Base-by-base conservation (phyloP, 495 filamentous ascomycete species). In the Amphirosellinia nigrospora region DNA sequence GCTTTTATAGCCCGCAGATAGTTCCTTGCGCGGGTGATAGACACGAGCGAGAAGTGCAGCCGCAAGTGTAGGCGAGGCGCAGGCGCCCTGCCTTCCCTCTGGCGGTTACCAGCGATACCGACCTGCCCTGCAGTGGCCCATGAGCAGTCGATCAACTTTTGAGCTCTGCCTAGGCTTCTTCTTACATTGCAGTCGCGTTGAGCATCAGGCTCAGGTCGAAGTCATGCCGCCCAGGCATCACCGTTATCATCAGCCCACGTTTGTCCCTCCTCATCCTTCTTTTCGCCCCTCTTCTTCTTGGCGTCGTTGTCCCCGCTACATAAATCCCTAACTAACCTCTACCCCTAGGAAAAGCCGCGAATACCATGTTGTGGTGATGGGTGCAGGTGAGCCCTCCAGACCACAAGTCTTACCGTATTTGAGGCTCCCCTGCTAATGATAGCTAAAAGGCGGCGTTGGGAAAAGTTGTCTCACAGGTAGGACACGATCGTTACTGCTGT, bases 401-500 rank as follows among this genome's bases (percentile, higher is more conserved):
- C 23, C 23, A 53, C 23, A 19, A 52, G 5, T n/a, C 52, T 32
- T 61, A 64, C 61, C 30, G 56, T 39, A 52, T 36, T 45, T 41
- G 32, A 48, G 65, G 68, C 69, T 70, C 46, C 38, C 45, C n/a
- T 64, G 74, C 75, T 77, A 74, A 75, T 71, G 55, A 43, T 71
- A 64, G 50, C 66, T 78, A 72, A 74, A 74, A 96, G 94, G 96
- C 80, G 96, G 96, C 76, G 96, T 99, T 72, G 96, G 96, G 68
- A 99, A 99, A 83, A 97, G 94, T 79, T 98, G 96, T 86, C 86
- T 98, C 73, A 98, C 96, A 82, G 95, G 95, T 98, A 87, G 73
- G 86, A 82, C 67, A 13, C 50, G 48, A 68, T 61, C 26, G 3
- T 63, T 53, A 36, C n/a, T 38, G n/a, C 34, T 2, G 26, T 45